Conservation (phyloP, 148 eudicot species). For the Vaccinium corymbosum region DNA sequence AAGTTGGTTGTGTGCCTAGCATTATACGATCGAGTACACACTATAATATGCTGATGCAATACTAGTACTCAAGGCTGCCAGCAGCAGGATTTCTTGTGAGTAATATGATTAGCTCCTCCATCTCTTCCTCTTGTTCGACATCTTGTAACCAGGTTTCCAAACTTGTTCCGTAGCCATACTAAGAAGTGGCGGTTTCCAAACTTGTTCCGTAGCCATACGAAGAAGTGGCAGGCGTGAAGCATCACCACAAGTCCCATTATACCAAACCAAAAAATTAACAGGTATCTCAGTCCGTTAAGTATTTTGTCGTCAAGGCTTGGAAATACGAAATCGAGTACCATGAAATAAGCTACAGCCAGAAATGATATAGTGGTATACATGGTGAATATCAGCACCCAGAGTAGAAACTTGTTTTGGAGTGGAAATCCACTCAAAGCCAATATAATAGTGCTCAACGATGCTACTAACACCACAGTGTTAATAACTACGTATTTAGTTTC, state of each 20-base stretch:
- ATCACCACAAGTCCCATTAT: background rate
- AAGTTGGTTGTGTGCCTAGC: too few species aligned
- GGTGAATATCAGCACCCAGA: background rate
- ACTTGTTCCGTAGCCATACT: too few species aligned
- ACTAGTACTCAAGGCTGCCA: too few species aligned
- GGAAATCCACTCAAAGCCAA: background rate
- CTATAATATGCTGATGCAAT: too few species aligned
- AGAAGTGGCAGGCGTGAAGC: background rate
- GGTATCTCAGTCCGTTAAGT: too few species aligned
- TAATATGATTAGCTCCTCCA: too few species aligned
- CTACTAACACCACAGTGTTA: background rate
- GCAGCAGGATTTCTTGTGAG: too few species aligned
- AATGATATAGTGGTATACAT: background rate
- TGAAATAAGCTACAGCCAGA: background rate
- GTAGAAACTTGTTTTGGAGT: background rate
- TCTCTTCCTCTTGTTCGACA: too few species aligned
- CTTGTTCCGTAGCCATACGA: background rate
- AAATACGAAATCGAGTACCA: rapidly evolving
- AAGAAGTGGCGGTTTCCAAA: background rate
- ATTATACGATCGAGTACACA: too few species aligned
- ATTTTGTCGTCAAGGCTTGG: too few species aligned
- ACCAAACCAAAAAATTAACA: background rate
- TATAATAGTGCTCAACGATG: background rate
- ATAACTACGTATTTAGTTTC: background rate
- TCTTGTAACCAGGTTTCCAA: background rate